Base-by-base conservation (phyloP, 148 eudicot species). In the Arbutus unedo region DNA sequence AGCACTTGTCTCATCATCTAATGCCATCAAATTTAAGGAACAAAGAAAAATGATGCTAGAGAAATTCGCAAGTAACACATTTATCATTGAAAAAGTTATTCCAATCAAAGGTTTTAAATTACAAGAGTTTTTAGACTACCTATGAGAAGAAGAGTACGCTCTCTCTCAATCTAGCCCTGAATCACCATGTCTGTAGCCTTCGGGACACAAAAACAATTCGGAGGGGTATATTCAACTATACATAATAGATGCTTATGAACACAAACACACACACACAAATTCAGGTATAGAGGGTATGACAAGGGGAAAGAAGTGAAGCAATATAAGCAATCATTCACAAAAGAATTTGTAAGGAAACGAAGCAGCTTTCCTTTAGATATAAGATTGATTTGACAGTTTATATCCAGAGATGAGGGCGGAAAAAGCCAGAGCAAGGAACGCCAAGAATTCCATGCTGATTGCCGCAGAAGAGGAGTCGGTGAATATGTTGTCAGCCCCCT, bases 381-480 rank as follows among this genome's bases (percentile, higher is more conserved):
- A 87, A 4, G 95, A 86, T 62, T 87, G 93, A 68, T 87, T 89
- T 43, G 91, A 91, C 72, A 95, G 94, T 88, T 93, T 93, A 79
- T 92, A 92, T 80, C 97, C 98, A 50, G 95, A 89, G 68, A 95
- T 78, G 71, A 92, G 51, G 57, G 97, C 89, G 1, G 97, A 93
- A 31, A 81, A 55, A 43, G 90, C 97, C 2, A 95, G 80, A 0
- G 90, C 79, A 13, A 91, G 21, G 88, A 95, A 95, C 25, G 95
- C 97, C 7, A 95, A 87, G 82, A 95, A 89, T 47, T 91, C 91
- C 98, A 95, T 95, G 89, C 91, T 91, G 47, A 95, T 92, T 60
- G 97, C 87, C 3, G 94, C 83, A 11, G 95, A 93, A 10, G 91
- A 84, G n/a, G 98, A 86, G 80, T 95, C 98, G 19, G 98, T 93